phyloP scores from a whole-genome alignment of 225 moss, liverwort and hornwort species.

The Bryoerythrophyllum caledonicum region DNA sequence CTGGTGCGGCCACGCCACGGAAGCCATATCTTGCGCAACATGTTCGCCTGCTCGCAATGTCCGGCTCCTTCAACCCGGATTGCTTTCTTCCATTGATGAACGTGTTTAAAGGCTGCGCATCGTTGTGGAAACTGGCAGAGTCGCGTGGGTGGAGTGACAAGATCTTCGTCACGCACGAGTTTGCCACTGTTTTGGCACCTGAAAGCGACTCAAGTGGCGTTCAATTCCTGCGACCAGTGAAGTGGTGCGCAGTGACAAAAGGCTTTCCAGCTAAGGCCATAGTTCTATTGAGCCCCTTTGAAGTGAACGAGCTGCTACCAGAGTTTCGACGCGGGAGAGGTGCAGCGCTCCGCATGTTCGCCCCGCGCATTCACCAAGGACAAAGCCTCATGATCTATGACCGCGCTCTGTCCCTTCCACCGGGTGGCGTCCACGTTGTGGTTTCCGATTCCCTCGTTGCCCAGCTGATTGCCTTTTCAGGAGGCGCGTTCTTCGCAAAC shows the following conservation, averaged over 20 bases:
- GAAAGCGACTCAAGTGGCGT: not conserved
- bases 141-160: slow-evolving; percentile 14
- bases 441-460: not conserved
- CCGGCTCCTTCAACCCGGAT: not conserved
- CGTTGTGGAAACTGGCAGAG: slow-evolving; percentile 11
- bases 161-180: slow-evolving; percentile 31
- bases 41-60: slow-evolving; percentile 2
- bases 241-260: slow-evolving; percentile 21
- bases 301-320: slow-evolving; percentile 21
- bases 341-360: slow-evolving; percentile 32
- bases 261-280: slow-evolving; percentile 5
- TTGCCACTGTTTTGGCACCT: slow-evolving; percentile 15
- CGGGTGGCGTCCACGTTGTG: too few relatives aligned
- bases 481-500: slow-evolving; percentile 24
- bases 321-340: slow-evolving; percentile 6
- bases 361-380: slow-evolving; percentile 26
- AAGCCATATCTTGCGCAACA: not conserved
- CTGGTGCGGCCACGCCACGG: slow-evolving; percentile 16
- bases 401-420: slow-evolving; percentile 5
- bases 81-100: slow-evolving; percentile 21
- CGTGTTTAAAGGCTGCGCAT: not conserved
- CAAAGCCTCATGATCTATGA: slow-evolving; percentile 35
- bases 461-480: slow-evolving; percentile 26
- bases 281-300: slow-evolving; percentile 36
- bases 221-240: slow-evolving; percentile 35